A percentile compares a stretch with the other conserved stretches of the same genome.
These are phyloP conservation scores for Silybum marianum DNA, from an alignment of 129 eudicot species.

Conservation along the genomic window DNA sequence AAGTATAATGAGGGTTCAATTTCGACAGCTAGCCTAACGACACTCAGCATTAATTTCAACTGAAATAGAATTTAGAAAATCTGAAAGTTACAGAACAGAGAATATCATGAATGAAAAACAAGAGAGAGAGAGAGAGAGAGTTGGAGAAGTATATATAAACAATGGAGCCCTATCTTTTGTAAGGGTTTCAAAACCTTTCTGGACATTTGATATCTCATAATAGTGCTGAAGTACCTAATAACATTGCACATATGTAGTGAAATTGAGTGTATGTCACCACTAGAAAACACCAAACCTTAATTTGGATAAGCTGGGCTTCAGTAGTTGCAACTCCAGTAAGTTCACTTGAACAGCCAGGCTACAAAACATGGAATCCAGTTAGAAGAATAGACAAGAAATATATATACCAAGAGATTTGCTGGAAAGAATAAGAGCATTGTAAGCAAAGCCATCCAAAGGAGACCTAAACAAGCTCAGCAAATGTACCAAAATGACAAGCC, in stretches of 20 bases:
- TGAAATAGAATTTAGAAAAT: neutral
- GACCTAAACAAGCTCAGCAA: neutral
- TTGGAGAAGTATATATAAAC: neutral
- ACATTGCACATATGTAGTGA: constrained; percentile 1
- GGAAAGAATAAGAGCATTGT: neutral
- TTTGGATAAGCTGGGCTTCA: constrained; percentile 83
- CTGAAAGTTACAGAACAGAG: neutral
- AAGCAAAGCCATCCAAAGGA: neutral
- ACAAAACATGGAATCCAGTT: constrained; percentile 34
- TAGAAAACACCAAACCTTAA: constrained; percentile 54
- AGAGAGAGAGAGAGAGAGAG: neutral
- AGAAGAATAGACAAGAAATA: constrained; percentile 13
- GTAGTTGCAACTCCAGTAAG: constrained; percentile 64
- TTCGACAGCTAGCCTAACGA: neutral
- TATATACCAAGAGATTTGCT: constrained; percentile 7
- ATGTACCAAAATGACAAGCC: neutral
- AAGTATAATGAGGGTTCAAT: neutral
- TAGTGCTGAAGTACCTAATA: neutral
- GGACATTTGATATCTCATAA: neutral
- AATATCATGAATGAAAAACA: neutral
- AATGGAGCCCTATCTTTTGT: neutral
- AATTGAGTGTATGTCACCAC: neutral
- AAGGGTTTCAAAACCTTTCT: neutral
- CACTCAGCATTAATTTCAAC: neutral
- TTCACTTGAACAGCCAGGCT: constrained; percentile 98